These are phyloP conservation scores for Cordyceps fumosorosea DNA, from an alignment of 2,329 filamentous ascomycete genomes.

Conservation along the genomic window DNA sequence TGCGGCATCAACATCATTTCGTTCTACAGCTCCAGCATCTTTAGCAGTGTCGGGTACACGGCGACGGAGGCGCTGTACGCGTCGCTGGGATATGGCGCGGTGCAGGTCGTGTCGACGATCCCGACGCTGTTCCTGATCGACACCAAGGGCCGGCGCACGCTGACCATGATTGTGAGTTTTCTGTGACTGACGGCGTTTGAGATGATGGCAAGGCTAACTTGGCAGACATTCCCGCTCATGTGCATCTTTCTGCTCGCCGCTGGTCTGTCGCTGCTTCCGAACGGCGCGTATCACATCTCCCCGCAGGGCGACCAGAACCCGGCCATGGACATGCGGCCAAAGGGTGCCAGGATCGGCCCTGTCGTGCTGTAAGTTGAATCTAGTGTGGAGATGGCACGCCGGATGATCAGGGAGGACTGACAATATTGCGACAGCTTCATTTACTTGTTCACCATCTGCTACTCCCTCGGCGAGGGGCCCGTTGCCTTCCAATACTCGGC, in stretches of 20 bases:
- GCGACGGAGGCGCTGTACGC: conserved; percentile 41
- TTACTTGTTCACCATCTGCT: conserved; percentile 24
- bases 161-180: conserved; percentile 20
- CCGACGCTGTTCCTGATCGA: conserved; percentile 26
- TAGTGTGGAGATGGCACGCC: background rate
- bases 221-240: conserved; percentile 23
- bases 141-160: conserved; percentile 22
- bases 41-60: conserved; percentile 45
- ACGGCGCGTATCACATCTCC: conserved; percentile 11
- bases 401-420: background rate
- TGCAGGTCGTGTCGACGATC: conserved; percentile 36
- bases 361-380: conserved; percentile 15
- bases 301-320: conserved; percentile 14
- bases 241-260: conserved; percentile 22
- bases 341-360: conserved; percentile 17
- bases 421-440: conserved; percentile 17
- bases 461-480: conserved; percentile 47
- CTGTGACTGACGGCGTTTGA: no score
- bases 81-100: conserved; percentile 38
- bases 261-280: conserved; percentile 20
- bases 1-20: conserved; percentile 49
- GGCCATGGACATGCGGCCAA: conserved; percentile 14
- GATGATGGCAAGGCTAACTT: conserved; percentile 12
- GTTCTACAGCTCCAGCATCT: conserved; percentile 57
- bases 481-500: conserved; percentile 60